These are phyloP conservation scores for Aulographum hederae DNA, from an alignment of 2,329 filamentous ascomycete species.

Conservation along the genomic window DNA sequence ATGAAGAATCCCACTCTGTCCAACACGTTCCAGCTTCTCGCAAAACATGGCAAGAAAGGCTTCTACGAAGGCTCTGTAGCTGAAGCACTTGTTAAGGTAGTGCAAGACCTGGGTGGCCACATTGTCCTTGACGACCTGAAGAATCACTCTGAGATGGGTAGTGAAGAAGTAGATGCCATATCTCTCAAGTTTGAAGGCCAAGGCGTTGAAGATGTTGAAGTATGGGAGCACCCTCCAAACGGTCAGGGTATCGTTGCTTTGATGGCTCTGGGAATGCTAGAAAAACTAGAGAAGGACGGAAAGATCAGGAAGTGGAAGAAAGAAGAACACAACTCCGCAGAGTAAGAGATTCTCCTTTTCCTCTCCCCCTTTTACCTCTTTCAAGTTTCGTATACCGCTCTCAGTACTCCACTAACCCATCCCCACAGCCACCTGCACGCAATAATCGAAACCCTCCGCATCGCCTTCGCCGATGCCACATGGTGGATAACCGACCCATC, in stretches of 20 bases:
- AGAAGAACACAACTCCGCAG: constrained; percentile 61
- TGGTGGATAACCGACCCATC: constrained; percentile 86
- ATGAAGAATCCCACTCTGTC: constrained; percentile 74
- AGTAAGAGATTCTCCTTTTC: constrained; percentile 26
- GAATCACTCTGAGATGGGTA: constrained; percentile 54
- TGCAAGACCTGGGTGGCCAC: constrained; percentile 57
- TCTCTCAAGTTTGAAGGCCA: constrained; percentile 49
- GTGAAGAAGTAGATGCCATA: constrained; percentile 70
- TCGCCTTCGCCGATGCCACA: constrained; percentile 73
- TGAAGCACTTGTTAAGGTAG: constrained; percentile 60
- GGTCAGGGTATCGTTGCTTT: constrained; percentile 89
- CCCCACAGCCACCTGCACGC: constrained; percentile 44
- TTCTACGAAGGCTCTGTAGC: constrained; percentile 82
- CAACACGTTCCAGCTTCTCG: constrained; percentile 63
- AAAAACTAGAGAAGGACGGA: constrained; percentile 61
- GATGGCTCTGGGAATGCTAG: constrained; percentile 83
- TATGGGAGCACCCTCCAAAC: constrained; percentile 96
- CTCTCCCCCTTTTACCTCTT: background rate
- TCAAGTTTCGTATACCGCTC: too few relatives aligned
- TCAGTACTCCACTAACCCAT: constrained; percentile 3
- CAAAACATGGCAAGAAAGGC: constrained; percentile 64
- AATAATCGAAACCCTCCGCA: constrained; percentile 70
- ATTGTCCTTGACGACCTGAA: constrained; percentile 65
- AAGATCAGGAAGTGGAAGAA: constrained; percentile 53
- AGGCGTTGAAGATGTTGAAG: constrained; percentile 40